Conservation (phyloP, 2,329 filamentous ascomycete genomes). For the Dactylellina leptospora region DNA sequence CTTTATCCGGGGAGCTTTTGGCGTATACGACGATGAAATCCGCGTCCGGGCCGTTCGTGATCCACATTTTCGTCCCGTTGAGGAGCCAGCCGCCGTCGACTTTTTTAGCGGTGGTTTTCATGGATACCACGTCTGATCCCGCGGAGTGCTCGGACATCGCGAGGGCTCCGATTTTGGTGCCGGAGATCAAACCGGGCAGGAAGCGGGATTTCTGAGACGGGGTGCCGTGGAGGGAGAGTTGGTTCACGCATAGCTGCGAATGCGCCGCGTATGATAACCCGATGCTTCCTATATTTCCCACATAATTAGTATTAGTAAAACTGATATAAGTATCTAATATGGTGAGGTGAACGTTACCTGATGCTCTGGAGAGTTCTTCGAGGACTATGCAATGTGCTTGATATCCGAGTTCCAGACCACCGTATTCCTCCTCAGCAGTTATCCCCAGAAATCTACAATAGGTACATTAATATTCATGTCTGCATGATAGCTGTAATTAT, state of each 20-base stretch:
- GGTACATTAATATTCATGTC: slow-evolving; percentile 9
- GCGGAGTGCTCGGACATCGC: slow-evolving; percentile 95
- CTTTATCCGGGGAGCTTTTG: slow-evolving; percentile 83
- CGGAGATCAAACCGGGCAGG: slow-evolving; percentile 81
- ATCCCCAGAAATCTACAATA: slow-evolving; percentile 80
- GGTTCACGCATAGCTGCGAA: slow-evolving; percentile 95
- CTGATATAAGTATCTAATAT: background rate
- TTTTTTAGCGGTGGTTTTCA: slow-evolving; percentile 81
- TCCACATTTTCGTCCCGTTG: slow-evolving; percentile 98
- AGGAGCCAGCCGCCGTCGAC: slow-evolving; percentile 86
- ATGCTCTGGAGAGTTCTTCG: slow-evolving; percentile 91
- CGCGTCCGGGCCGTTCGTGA: slow-evolving; percentile 96
- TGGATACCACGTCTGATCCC: slow-evolving; percentile 92
- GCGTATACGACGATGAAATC: slow-evolving; percentile 94
- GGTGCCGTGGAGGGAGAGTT: slow-evolving; percentile 88
- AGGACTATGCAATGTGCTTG: slow-evolving; percentile 95
- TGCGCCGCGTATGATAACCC: slow-evolving; percentile 94
- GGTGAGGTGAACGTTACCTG: slow-evolving; percentile 63
- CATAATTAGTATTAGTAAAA: background rate
- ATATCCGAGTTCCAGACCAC: slow-evolving; percentile 90
- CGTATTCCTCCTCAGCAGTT: slow-evolving; percentile 90
- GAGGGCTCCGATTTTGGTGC: slow-evolving; percentile 82
- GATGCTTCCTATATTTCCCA: slow-evolving; percentile 66
- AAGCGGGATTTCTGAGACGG: slow-evolving; percentile 80
- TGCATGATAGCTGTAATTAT: background rate